Base-by-base conservation (phyloP, 345 rosid genomes). In the Microthlaspi erraticum region DNA sequence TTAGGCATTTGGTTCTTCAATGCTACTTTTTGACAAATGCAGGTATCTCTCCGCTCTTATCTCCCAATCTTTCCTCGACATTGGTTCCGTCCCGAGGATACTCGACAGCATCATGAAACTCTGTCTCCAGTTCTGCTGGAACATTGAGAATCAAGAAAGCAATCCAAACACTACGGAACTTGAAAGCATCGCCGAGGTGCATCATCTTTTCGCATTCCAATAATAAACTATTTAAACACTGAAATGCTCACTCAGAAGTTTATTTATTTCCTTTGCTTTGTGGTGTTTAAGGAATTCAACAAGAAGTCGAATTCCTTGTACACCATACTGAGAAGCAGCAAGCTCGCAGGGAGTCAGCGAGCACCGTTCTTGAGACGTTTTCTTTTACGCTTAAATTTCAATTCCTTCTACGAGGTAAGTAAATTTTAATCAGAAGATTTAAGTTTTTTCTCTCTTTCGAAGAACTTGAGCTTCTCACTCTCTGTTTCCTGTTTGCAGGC, bases 121-220 rank as follows among this genome's bases (percentile, higher is more conserved):
- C 42, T 88, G 97, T 81, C 83, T 94, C 63, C 97, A 88, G 82
- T 91, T 89, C 83, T 94, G 99, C 83, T 91, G 99, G 99, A 89
- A 83, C 72, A 81, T 94, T 64, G 97, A 94, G 79, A 91, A 85
- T 81, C 97, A 89, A 82, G 97, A 88, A 66, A 87, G 83, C 80
- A 84, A 79, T 66, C 80, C 82, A 70, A 88, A 83, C 84, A 81
- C 93, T 33, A 80, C 86, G 11, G 95, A 91, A 79, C 86, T 91
- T 67, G 98, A 91, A 63, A 89, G 79, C 71, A 83, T 94, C 69
- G 76, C 89, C 14, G 97, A 91, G 97, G 97, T 91, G 77, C 43
- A 3, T 20, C 10, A 57, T 70, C 20, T 20, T 76, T 55, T 32
- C 52, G 2, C 55, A 70, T 5, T 59, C 39, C 13, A 32, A 16